Conservation (phyloP, 2,329 filamentous ascomycete species). For the Colletotrichum sp. region DNA sequence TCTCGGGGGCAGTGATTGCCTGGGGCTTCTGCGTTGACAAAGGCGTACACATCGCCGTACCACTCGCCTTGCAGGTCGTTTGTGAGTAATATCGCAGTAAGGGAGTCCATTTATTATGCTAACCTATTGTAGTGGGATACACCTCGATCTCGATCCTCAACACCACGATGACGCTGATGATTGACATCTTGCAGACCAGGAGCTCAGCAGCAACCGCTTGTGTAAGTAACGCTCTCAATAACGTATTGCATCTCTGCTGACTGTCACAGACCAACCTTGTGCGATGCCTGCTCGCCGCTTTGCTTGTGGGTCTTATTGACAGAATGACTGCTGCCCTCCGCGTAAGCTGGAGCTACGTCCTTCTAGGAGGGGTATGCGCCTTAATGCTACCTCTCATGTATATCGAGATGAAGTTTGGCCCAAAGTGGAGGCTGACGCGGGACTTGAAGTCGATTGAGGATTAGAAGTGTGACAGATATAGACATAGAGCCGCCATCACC, state of each 20-base stretch:
- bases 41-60: conserved; percentile 25
- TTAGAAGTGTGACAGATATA: neutral
- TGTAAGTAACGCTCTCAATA: conserved; percentile 1
- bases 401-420: conserved; percentile 24
- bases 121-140: conserved; percentile 26
- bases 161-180: conserved; percentile 35
- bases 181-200: conserved; percentile 31
- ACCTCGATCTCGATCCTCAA: conserved; percentile 35
- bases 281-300: conserved; percentile 29
- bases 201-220: conserved; percentile 34
- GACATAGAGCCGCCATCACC: neutral
- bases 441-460: conserved; percentile 4
- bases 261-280: conserved; percentile 31
- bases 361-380: conserved; percentile 24
- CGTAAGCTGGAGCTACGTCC: conserved; percentile 26
- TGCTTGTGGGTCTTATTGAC: conserved; percentile 32
- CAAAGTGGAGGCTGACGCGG: conserved; percentile 21
- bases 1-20: conserved; percentile 26
- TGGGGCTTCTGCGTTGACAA: conserved; percentile 33
- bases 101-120: neutral
- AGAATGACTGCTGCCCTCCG: conserved; percentile 24
- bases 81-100: conserved; percentile 16
- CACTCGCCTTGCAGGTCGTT: conserved; percentile 28
- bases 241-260: neutral
- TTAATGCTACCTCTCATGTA: conserved; percentile 25